Percentiles rank a stretch among this genome's conserved stretches.
These are phyloP conservation scores for Tardiomyces blankii DNA, from an alignment of 1,139 yeast genomes.

Conservation along the genomic window DNA sequence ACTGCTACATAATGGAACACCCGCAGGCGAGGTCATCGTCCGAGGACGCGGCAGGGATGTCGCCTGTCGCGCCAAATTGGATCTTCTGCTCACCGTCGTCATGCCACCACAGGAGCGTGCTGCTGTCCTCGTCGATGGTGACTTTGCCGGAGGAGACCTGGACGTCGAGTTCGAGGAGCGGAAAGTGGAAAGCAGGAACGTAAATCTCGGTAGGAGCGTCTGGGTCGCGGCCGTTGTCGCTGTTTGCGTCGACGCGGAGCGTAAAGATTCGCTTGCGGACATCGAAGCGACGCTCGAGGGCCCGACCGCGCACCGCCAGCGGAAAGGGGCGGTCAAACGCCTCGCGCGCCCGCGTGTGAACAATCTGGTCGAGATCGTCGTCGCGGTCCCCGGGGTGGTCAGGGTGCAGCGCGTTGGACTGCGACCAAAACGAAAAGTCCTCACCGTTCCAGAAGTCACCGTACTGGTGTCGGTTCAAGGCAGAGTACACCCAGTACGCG, in stretches of 20 bases:
- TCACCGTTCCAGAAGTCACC: conserved; percentile 94
- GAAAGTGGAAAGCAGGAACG: background rate
- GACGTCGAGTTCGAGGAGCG: background rate
- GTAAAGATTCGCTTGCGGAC: background rate
- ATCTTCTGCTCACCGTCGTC: background rate
- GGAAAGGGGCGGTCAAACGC: background rate
- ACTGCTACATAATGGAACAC: background rate
- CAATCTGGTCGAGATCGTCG: background rate
- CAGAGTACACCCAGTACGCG: conserved; percentile 79
- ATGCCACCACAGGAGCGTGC: background rate
- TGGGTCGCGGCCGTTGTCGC: background rate
- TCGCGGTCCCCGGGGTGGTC: background rate
- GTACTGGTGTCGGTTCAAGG: conserved; percentile 60
- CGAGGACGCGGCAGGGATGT: background rate
- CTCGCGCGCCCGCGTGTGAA: background rate
- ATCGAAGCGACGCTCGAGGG: background rate
- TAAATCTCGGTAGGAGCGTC: background rate
- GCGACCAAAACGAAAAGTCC: conserved; percentile 80
- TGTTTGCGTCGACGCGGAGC: background rate
- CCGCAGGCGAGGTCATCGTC: background rate
- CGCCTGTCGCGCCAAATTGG: background rate
- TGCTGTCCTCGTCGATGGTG: background rate
- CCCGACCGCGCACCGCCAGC: background rate
- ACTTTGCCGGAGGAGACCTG: background rate
- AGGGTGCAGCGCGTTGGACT: conserved; percentile 35